phyloP scores from a whole-genome alignment of 1,139 yeast species.

The Geotrichum reessii region DNA sequence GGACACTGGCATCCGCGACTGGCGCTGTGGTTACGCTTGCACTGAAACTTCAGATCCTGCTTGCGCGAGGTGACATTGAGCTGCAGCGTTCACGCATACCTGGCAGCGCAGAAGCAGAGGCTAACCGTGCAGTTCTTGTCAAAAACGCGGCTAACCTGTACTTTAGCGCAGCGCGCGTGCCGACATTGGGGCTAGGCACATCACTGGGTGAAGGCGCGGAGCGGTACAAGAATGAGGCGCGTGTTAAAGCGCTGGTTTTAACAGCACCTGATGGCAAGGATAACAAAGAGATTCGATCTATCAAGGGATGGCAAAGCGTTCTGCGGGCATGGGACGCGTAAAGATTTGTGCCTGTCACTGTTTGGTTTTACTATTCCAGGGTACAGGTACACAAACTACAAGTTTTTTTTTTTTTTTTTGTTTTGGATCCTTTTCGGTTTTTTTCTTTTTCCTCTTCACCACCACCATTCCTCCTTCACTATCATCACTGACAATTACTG shows the following conservation, averaged over 20 bases:
- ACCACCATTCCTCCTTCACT: not conserved
- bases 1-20: slow-evolving; percentile 13
- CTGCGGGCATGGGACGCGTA: not conserved
- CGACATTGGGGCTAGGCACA: not conserved
- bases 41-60: slow-evolving; percentile 20
- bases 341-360: not conserved
- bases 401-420: not conserved
- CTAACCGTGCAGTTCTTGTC: slow-evolving; percentile 22
- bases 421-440: not conserved
- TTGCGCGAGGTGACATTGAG: slow-evolving; percentile 26
- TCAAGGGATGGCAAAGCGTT: slow-evolving; percentile 1
- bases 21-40: slow-evolving; percentile 13
- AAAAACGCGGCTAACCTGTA: slow-evolving; percentile 27
- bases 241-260: not conserved
- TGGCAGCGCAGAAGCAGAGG: slow-evolving; percentile 22
- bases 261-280: not conserved
- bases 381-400: too few relatives aligned
- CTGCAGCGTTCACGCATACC: slow-evolving; percentile 21
- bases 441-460: not conserved
- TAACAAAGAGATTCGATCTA: not conserved
- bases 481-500: not conserved
- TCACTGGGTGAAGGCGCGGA: slow-evolving; percentile 4
- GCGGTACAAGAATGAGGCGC: slow-evolving; percentile 6
- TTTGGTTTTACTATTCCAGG: not conserved
- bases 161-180: slow-evolving; percentile 22